Base-by-base conservation (phyloP, 2,329 filamentous ascomycete genomes). In the Neobulgaria alba region DNA sequence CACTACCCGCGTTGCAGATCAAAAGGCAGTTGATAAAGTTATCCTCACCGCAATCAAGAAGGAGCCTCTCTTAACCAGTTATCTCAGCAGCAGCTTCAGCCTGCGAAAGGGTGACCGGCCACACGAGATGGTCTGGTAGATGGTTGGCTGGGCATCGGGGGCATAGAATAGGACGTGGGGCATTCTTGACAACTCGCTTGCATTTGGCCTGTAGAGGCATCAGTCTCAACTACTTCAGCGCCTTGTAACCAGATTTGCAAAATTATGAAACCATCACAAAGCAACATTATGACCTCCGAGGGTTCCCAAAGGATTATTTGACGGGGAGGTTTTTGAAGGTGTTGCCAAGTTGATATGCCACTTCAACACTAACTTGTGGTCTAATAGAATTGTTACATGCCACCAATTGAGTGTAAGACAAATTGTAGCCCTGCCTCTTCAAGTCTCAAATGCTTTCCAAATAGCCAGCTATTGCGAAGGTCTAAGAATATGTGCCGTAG, bases 81-180 rank as follows among this genome's bases (percentile, higher is more conserved):
- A 98, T 81, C 86, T 98, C 61, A 78, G 78, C 66, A 86, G 83
- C 71, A 87, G 83, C 67, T 98, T 98, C 85, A 93, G 85, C 81
- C 82, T 98, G 72, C 85, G 90, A 75, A 95, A 89, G 78, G 92
- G 92, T 65, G 90, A 98, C 79, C 89, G 90, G 83, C 92, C 92
- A 73, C 92, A 98, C 76, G 86, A 94, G 82, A 96, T 98, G 92
- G 85, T 86, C 74, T 98, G 90, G 81, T 98, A 95, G 73, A 79
- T 51, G 39, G 26, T 26, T 26, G 19, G 23, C 18, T n/a, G 18
- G 15, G 15, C 7, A 20, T n/a, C n/a, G 17, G 17, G 17, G n/a
- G 17, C 19, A 35, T 15, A 35, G 18, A 5, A 8, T 12, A 12
- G 33, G 17, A 19, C 33, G 33, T 35, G 33, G 48, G 46, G 29